Percentiles rank a stretch among this genome's conserved stretches.
Evolutionary conservation across 1,284 basidiomycete genomes (phyloP).

Genomic region (Abortiporus biennis): DNA sequence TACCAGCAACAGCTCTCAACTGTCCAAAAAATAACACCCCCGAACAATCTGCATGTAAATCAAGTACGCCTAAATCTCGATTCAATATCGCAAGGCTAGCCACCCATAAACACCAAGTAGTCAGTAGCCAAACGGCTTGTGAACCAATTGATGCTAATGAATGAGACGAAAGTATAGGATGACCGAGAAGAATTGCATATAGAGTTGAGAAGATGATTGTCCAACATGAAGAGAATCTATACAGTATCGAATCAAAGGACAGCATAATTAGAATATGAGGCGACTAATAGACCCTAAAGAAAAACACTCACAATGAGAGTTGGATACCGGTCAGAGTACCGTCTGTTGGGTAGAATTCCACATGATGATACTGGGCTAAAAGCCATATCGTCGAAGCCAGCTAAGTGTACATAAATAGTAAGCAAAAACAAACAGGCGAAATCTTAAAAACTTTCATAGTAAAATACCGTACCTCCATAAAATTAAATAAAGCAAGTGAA

Average conservation of each 20-base stretch:
- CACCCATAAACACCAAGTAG: conserved; percentile 54
- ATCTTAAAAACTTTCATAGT: too few species aligned
- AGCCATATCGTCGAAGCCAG: conserved; percentile 49
- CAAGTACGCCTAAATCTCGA: conserved; percentile 35
- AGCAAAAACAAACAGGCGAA: too few species aligned
- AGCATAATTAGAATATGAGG: neutral
- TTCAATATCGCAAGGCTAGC: conserved; percentile 44
- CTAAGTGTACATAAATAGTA: conserved; percentile 24
- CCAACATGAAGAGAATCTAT: conserved; percentile 52
- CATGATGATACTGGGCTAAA: conserved; percentile 43
- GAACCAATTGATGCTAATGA: conserved; percentile 48
- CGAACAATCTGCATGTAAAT: conserved; percentile 31
- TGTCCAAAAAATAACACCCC: conserved; percentile 48
- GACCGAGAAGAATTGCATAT: conserved; percentile 50
- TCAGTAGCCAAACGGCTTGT: conserved; percentile 46
- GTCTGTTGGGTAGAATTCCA: conserved; percentile 40
- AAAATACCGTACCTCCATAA: conserved; percentile 36
- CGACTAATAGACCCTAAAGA: too few species aligned
- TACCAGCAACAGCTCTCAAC: conserved; percentile 45
- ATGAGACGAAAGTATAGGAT: conserved; percentile 45
- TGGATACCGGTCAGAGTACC: conserved; percentile 33
- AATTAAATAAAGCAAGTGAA: conserved; percentile 40
- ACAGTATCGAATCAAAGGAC: neutral
- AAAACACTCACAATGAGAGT: conserved; percentile 44
- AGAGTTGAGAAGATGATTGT: conserved; percentile 42